Evolutionary conservation across 805 yeast species (phyloP).

Genomic region (Barnettozyma pratensis): DNA sequence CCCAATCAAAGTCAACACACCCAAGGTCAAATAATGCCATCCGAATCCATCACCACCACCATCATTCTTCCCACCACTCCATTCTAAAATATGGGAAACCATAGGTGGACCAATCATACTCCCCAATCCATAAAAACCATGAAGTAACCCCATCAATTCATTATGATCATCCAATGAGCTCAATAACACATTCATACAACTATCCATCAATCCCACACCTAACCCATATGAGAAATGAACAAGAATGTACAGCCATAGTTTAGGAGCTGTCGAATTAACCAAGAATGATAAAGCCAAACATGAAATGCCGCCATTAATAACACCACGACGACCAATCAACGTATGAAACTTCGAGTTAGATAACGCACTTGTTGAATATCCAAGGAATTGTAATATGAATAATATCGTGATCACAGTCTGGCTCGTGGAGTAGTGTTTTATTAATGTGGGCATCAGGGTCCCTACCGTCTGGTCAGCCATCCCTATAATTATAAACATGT

Average conservation of each 20-base stretch:
- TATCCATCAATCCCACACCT: conserved; percentile 54
- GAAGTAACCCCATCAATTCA: conserved; percentile 54
- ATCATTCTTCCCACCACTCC: conserved; percentile 22
- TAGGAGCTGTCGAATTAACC: conserved; percentile 33
- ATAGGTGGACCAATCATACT: conserved; percentile 66
- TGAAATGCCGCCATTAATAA: conserved; percentile 31
- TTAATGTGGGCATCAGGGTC: conserved; percentile 48
- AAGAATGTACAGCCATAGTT: conserved; percentile 32
- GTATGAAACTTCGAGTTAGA: conserved; percentile 38
- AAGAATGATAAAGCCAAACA: conserved; percentile 35
- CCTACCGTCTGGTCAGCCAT: conserved; percentile 59
- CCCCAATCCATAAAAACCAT: conserved; percentile 69
- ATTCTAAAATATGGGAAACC: conserved; percentile 39
- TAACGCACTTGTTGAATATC: conserved; percentile 51
- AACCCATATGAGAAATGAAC: conserved; percentile 43
- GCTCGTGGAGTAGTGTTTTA: conserved; percentile 40
- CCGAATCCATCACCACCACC: conserved; percentile 15
- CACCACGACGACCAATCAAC: conserved; percentile 44
- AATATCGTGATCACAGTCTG: conserved; percentile 44
- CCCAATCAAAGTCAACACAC: conserved; percentile 33
- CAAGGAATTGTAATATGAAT: conserved; percentile 47
- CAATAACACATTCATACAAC: conserved; percentile 47
- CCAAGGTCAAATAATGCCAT: conserved; percentile 31
- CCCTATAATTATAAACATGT: conserved; percentile 44
- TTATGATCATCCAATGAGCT: conserved; percentile 46